Evolutionary conservation across 768 basidiomycete genomes (phyloP).

Genomic region (Tylopilus balloui): DNA sequence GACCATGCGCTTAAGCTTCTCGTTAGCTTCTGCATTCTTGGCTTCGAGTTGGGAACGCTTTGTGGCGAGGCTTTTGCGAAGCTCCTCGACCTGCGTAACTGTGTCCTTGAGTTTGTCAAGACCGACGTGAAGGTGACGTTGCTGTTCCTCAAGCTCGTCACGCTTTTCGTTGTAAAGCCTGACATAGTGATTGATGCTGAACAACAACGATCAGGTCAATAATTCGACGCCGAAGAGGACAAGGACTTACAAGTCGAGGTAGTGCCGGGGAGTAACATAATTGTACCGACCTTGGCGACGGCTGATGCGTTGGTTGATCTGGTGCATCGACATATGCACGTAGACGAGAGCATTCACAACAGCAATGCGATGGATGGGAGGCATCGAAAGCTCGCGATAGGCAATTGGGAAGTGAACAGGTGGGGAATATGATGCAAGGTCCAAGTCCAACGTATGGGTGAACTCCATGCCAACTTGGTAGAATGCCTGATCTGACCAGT

Average conservation of each 20-base stretch:
- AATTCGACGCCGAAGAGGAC: not conserved
- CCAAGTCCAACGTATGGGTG: conserved; percentile 89
- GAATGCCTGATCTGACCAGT: conserved; percentile 98
- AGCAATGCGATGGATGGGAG: conserved; percentile 87
- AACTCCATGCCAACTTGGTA: conserved; percentile 98
- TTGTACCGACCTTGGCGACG: conserved; percentile 94
- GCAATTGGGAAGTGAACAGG: conserved; percentile 85
- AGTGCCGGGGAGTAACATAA: conserved; percentile 96
- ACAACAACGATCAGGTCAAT: conserved; percentile 7
- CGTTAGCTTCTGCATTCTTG: conserved; percentile 94
- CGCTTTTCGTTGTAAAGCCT: conserved; percentile 93
- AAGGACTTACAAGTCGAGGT: conserved; percentile 89
- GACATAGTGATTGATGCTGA: conserved; percentile 95
- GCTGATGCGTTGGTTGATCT: conserved; percentile 84
- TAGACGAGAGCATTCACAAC: conserved; percentile 91
- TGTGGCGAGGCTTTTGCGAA: conserved; percentile 89
- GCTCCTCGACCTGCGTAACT: conserved; percentile 93
- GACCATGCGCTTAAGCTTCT: conserved; percentile 97
- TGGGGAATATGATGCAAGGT: conserved; percentile 74
- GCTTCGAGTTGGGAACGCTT: conserved; percentile 90
- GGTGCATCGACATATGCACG: conserved; percentile 85
- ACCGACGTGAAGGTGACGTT: conserved; percentile 96
- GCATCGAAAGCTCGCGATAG: conserved; percentile 77
- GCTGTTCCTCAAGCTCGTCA: conserved; percentile 96
- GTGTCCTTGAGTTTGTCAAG: conserved; percentile 95